phyloP scores from a whole-genome alignment of 2,329 filamentous ascomycete species.

The Blastomyces parvus region DNA sequence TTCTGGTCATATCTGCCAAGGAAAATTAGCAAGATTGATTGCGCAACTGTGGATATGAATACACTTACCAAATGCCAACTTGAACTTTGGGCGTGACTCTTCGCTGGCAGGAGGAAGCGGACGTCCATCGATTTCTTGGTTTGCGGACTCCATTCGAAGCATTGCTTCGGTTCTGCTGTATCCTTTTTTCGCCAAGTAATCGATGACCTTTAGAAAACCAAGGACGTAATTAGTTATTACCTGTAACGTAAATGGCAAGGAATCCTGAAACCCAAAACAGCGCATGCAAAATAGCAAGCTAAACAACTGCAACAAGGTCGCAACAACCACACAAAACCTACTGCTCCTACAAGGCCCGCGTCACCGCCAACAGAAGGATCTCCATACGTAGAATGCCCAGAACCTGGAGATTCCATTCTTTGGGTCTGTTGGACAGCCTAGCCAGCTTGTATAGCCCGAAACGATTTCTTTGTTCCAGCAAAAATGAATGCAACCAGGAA shows the following conservation, averaged over 20 bases:
- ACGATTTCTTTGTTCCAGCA: background rate
- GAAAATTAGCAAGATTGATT: slow-evolving; percentile 1
- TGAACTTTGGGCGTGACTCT: slow-evolving; percentile 69
- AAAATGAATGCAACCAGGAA: background rate
- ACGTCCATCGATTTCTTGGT: slow-evolving; percentile 70
- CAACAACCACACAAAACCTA: background rate
- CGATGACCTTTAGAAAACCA: slow-evolving; percentile 66
- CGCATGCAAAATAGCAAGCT: background rate
- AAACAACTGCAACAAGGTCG: background rate
- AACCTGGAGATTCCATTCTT: background rate
- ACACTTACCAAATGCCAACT: slow-evolving; percentile 53
- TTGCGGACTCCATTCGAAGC: slow-evolving; percentile 79
- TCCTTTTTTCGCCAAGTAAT: slow-evolving; percentile 91
- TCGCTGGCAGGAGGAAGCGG: slow-evolving; percentile 58
- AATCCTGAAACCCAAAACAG: background rate
- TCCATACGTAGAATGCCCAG: too few species aligned
- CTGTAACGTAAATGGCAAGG: background rate
- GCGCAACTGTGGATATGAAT: background rate
- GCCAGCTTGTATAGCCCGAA: background rate
- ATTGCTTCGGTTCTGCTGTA: slow-evolving; percentile 89
- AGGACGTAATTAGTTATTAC: slow-evolving; percentile 2
- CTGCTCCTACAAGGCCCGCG: background rate
- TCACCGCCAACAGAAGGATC: background rate
- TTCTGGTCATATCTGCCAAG: slow-evolving; percentile 52
- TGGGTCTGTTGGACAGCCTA: background rate